Evolutionary conservation across 1,284 basidiomycete species (phyloP), one percentile per base, ranked within the genome.

Genomic region (Moesziomyces antarcticus): DNA sequence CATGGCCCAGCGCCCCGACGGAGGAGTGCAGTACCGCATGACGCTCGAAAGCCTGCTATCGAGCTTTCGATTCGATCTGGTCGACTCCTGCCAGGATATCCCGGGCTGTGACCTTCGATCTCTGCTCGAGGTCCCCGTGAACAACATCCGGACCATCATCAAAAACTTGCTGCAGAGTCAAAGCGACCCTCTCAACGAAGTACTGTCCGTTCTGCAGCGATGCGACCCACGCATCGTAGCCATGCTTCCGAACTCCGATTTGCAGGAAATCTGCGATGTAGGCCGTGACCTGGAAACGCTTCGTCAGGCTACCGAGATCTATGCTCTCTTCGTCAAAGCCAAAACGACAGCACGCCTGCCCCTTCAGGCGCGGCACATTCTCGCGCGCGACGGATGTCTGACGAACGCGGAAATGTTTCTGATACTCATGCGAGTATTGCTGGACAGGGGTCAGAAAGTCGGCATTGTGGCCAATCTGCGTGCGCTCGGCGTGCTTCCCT

Each of bases 1-100:
- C n/a, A 61, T 65, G 61, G 47, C 51, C 2, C 57, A 65, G 1
- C 33, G 58, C 3, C 45, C 65, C 3, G 48, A 65, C 25, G 65
- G 71, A n/a, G 61, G 65, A 11, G 42, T 69, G 1, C 61, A 68
- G 50, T 65, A 61, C 30, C 64, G 65, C 25, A 58, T 52, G 35
- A 65, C 65, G 10, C 60, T 73, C 48, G 61, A 73, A 40, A 65
- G 51, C 22, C 49, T 73, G 27, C 37, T 52, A 18, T 45, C 54
- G 3, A 69, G 65, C 51, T 65, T 73, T 21, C 65, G 65, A 20
- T 49, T 68, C 21, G 69, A 67, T 37, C n/a, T 67, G n/a, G 22
- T 63, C 9, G 70, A 67, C 37, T 24, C 51, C 5, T 14, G 41
- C 24, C 35, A 56, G 7, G 20, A 9, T 2, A 14, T 13, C 5